phyloP scores from a whole-genome alignment of 2,329 filamentous ascomycete species.

The Pestalotiopsis sp. region DNA sequence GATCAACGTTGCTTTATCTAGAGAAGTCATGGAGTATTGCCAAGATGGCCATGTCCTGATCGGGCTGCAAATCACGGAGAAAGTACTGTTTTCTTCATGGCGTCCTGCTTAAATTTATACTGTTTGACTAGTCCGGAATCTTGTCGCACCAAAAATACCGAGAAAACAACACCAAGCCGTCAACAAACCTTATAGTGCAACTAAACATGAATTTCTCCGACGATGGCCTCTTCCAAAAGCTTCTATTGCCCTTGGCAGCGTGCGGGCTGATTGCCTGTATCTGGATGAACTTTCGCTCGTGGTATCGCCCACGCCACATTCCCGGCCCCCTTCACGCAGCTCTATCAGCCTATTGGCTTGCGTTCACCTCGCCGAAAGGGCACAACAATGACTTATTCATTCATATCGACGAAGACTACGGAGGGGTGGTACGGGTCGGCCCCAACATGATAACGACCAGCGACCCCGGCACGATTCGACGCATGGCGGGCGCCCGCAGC shows the following conservation, averaged over 20 bases:
- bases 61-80: no score
- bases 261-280: background rate
- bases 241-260: background rate
- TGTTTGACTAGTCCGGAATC: no score
- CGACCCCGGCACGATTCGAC: slow-evolving; percentile 36
- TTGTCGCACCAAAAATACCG: background rate
- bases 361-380: slow-evolving; percentile 30
- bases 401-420: slow-evolving; percentile 19
- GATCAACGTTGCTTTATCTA: background rate
- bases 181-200: background rate
- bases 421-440: slow-evolving; percentile 37
- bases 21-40: no score
- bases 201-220: background rate
- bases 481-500: slow-evolving; percentile 35
- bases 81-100: no score
- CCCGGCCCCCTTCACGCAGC: slow-evolving; percentile 37
- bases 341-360: slow-evolving; percentile 41
- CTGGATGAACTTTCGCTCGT: slow-evolving; percentile 19
- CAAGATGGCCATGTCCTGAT: no score
- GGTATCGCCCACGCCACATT: slow-evolving; percentile 39
- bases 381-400: slow-evolving; percentile 12
- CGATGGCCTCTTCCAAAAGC: background rate
- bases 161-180: background rate
- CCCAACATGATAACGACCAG: slow-evolving; percentile 37
- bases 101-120: no score